Percentiles rank a stretch among this genome's conserved stretches.
phyloP scores from a whole-genome alignment of 1,139 yeast genomes.

The Citeromyces hawaiiensis region DNA sequence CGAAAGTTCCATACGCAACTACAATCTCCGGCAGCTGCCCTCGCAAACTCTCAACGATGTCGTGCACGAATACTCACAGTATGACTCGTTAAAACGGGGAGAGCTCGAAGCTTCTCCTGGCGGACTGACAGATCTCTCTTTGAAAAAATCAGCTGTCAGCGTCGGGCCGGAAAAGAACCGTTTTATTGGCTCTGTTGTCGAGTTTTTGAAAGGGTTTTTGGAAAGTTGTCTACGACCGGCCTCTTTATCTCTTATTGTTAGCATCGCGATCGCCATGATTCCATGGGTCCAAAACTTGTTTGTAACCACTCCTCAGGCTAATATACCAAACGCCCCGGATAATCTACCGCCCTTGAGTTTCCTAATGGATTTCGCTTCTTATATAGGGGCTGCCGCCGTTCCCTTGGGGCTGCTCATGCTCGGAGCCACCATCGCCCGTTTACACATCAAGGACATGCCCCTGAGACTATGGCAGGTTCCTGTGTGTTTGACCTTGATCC shows the following conservation, averaged over 20 bases:
- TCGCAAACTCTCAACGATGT: conserved; percentile 44
- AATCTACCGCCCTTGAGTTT: conserved; percentile 72
- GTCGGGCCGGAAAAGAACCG: not conserved
- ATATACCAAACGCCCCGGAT: conserved; percentile 67
- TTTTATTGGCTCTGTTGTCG: not conserved
- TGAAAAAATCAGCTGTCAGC: not conserved
- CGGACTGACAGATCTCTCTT: conserved; percentile 8
- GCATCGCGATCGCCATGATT: conserved; percentile 62
- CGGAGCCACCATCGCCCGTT: conserved; percentile 79
- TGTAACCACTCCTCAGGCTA: conserved; percentile 26
- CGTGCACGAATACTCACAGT: conserved; percentile 36
- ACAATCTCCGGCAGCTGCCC: conserved; percentile 29
- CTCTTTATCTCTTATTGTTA: conserved; percentile 46
- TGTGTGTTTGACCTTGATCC: conserved; percentile 25
- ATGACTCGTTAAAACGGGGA: conserved; percentile 11
- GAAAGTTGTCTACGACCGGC: conserved; percentile 57
- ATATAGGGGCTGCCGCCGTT: conserved; percentile 79
- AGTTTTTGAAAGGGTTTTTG: conserved; percentile 12
- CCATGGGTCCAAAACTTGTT: conserved; percentile 82
- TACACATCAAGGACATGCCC: conserved; percentile 45
- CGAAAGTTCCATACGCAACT: conserved; percentile 2
- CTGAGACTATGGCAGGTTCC: conserved; percentile 61
- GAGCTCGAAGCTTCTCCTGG: conserved; percentile 5
- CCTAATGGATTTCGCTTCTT: conserved; percentile 63
- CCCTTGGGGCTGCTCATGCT: conserved; percentile 72